Conservation (phyloP, 2,329 filamentous ascomycete species). For the Cladosporium sp. region DNA sequence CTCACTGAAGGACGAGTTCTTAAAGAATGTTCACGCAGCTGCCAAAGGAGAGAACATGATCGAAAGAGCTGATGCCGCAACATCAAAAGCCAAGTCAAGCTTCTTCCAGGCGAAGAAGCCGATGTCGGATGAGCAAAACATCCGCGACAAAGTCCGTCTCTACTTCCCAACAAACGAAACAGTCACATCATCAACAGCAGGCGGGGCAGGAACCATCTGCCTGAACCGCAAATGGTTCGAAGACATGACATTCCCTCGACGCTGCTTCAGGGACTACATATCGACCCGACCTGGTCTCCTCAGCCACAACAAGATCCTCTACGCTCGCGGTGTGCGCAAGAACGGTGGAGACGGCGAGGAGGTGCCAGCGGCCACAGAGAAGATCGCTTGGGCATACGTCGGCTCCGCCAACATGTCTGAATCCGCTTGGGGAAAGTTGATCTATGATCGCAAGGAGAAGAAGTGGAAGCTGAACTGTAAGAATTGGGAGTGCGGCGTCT, state of each 20-base stretch:
- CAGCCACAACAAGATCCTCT: slow-evolving; percentile 73
- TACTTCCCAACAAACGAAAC: slow-evolving; percentile 78
- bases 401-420: slow-evolving; percentile 91
- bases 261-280: slow-evolving; percentile 69
- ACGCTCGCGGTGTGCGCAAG: slow-evolving; percentile 32
- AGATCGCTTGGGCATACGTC: slow-evolving; percentile 72
- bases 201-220: slow-evolving; percentile 74
- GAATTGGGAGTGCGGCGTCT: slow-evolving; percentile 94
- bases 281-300: slow-evolving; percentile 68
- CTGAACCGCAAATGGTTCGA: slow-evolving; percentile 71
- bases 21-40: slow-evolving; percentile 57
- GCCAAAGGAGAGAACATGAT: slow-evolving; percentile 45
- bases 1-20: slow-evolving; percentile 63
- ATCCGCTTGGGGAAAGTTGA: slow-evolving; percentile 84
- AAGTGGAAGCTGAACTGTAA: slow-evolving; percentile 73
- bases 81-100: slow-evolving; percentile 15
- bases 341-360: slow-evolving; percentile 1
- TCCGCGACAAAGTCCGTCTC: slow-evolving; percentile 59
- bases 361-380: neutral
- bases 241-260: slow-evolving; percentile 62
- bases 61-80: neutral
- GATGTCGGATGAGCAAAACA: slow-evolving; percentile 10
- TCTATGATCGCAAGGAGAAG: slow-evolving; percentile 63
- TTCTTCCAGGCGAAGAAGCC: slow-evolving; percentile 22
- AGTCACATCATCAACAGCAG: slow-evolving; percentile 32